These are phyloP conservation scores for Tolypocladium pustulatum DNA, from an alignment of 2,329 filamentous ascomycete species.

Conservation along the genomic window DNA sequence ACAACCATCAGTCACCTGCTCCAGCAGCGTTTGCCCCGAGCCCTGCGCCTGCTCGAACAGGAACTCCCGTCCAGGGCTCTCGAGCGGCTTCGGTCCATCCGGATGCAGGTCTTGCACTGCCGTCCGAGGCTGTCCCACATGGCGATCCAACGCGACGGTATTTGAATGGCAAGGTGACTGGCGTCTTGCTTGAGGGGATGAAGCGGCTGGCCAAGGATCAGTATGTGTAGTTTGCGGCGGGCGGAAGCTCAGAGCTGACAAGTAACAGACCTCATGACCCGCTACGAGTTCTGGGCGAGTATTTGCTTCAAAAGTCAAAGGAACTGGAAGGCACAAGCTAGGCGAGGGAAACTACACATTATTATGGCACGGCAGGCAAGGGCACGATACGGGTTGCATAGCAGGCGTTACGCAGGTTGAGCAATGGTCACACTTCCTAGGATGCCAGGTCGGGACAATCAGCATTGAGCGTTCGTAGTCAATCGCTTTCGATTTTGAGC, in stretches of 20 bases:
- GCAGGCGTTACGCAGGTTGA: not conserved
- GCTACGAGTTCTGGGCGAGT: slow-evolving; percentile 59
- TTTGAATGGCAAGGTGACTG: slow-evolving; percentile 60
- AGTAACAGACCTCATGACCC: slow-evolving; percentile 51
- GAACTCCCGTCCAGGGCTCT: slow-evolving; percentile 40
- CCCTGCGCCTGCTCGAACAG: slow-evolving; percentile 32
- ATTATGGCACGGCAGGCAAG: not conserved
- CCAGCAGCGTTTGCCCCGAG: slow-evolving; percentile 26
- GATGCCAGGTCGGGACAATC: slow-evolving; percentile 11
- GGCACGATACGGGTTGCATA: slow-evolving; percentile 1
- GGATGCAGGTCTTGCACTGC: slow-evolving; percentile 42
- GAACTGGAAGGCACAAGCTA: slow-evolving; percentile 42
- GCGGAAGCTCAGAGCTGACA: slow-evolving; percentile 1
- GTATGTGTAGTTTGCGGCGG: slow-evolving; percentile 34
- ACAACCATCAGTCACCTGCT: slow-evolving; percentile 21
- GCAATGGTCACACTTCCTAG: not conserved
- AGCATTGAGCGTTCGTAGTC: slow-evolving; percentile 11
- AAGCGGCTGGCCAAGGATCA: slow-evolving; percentile 60
- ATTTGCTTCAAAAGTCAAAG: slow-evolving; percentile 54
- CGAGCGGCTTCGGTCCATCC: slow-evolving; percentile 48
- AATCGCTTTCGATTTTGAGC: slow-evolving; percentile 24
- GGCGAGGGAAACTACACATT: slow-evolving; percentile 4
- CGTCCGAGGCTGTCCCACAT: slow-evolving; percentile 49
- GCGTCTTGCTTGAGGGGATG: slow-evolving; percentile 62
- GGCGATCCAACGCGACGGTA: slow-evolving; percentile 62